Base-by-base conservation (phyloP, 108 stramenopile genomes). In the Poteriospumella lacustris region DNA sequence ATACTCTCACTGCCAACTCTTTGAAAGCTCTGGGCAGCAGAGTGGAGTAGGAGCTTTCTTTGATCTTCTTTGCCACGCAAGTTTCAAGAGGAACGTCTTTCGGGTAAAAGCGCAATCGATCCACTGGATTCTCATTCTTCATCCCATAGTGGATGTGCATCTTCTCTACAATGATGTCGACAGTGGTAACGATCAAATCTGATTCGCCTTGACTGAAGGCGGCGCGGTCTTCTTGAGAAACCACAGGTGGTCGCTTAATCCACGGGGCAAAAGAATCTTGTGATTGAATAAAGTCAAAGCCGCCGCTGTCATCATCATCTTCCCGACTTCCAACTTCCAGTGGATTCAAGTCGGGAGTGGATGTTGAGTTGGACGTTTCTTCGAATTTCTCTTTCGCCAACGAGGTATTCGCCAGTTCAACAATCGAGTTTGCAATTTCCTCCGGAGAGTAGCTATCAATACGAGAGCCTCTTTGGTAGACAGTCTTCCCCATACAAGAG, bases 111-210 rank as follows among this genome's bases (percentile, higher is more conserved):
- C 70, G 36, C 47, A 73, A 26, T 56, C 41, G 36, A n/a, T 44
- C 43, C 15, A 73, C 70, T 26, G 70, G 70, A 73, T 73, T 73
- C 28, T 52, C 29, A 73, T 42, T 42, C 31, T 73, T 73, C 70
- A 73, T 73, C 36, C 70, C 70, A 56, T 73, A 56, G 41, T 73
- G 70, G 31, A 73, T 73, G 31, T 73, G 70, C 70, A 73, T 73
- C 41, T 73, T 73, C 70, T 73, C 70, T 26, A 73, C 70, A 52
- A 73, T 73, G 31, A 73, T 64, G 31, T 64, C 60, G 31, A 31
- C 60, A 64, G 31, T 64, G 60, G 31, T 64, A 64, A 64, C 31
- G 60, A 33, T 33, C 31, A 33, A 64, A 31, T 19, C 60, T 64
- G 60, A 33, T 64, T 19, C 60, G 60, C 15, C 60, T 31, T 64